These are phyloP conservation scores for Venturia nashicola DNA, from an alignment of 2,329 filamentous ascomycete species.

Conservation along the genomic window DNA sequence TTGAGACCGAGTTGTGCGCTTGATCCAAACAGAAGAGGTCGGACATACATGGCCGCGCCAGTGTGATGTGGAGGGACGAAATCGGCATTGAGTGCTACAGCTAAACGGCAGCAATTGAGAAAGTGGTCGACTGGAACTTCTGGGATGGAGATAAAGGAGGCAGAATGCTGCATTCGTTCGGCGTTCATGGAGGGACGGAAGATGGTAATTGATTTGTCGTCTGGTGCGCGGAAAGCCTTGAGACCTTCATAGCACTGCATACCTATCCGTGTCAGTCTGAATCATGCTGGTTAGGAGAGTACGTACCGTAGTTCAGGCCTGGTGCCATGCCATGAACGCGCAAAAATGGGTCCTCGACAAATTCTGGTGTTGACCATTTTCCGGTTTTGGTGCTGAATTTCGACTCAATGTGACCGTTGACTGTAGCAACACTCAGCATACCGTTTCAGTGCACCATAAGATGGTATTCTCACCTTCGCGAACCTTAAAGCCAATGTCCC, in stretches of 20 bases:
- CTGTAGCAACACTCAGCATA: constrained; percentile 28
- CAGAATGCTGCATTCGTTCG: constrained; percentile 69
- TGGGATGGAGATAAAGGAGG: constrained; percentile 72
- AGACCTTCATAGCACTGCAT: constrained; percentile 98
- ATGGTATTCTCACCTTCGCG: constrained; percentile 8
- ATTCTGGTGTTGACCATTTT: constrained; percentile 65
- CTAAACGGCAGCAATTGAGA: constrained; percentile 61
- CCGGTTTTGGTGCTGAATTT: constrained; percentile 64
- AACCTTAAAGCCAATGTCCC: constrained; percentile 10
- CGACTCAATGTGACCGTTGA: constrained; percentile 89
- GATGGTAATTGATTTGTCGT: constrained; percentile 59
- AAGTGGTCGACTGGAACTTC: constrained; percentile 67
- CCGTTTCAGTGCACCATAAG: neutral
- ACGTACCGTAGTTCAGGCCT: constrained; percentile 69
- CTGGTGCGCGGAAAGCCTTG: constrained; percentile 79
- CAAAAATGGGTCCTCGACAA: constrained; percentile 73
- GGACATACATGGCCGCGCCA: constrained; percentile 84
- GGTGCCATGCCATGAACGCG: constrained; percentile 91
- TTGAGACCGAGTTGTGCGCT: constrained; percentile 76
- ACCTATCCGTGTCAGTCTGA: constrained; percentile 23
- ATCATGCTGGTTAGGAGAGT: neutral
- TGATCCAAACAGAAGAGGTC: constrained; percentile 78
- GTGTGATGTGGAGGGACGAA: constrained; percentile 84
- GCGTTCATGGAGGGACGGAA: constrained; percentile 87
- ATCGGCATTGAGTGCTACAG: constrained; percentile 77